Evolutionary conservation across 2,329 filamentous ascomycete genomes (phyloP).

Genomic region (Dendrostoma leiphaemia): DNA sequence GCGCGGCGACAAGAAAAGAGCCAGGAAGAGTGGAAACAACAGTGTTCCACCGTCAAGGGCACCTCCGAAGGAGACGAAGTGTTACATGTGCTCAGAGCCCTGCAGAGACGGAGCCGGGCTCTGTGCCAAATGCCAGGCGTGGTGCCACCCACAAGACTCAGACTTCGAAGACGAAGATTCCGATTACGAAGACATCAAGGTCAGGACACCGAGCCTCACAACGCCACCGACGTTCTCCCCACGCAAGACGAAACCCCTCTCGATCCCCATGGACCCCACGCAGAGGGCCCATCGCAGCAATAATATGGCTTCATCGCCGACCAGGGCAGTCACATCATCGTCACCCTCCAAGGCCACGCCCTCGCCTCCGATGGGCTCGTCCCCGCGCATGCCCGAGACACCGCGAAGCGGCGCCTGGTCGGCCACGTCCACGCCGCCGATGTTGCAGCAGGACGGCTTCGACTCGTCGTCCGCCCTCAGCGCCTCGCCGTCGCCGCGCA

Average conservation of each 20-base stretch:
- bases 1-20: no score
- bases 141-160: neutral
- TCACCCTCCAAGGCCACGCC: neutral
- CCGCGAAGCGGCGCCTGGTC: slow-evolving; percentile 5
- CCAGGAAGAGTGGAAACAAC: neutral
- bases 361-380: neutral
- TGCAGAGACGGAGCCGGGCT: neutral
- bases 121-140: neutral
- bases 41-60: neutral
- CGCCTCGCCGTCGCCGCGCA: slow-evolving; percentile 5
- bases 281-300: neutral
- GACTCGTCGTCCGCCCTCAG: slow-evolving; percentile 7
- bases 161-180: slow-evolving; percentile 5
- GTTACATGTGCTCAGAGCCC: slow-evolving; percentile 2
- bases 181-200: slow-evolving; percentile 2
- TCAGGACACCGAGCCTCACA: neutral
- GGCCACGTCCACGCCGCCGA: neutral
- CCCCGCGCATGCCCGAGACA: neutral
- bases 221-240: neutral
- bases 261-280: neutral
- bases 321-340: no score
- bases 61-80: neutral
- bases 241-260: neutral
- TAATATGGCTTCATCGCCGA: neutral
- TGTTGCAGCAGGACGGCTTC: no score